These are phyloP conservation scores for Discostella stelligera DNA, from an alignment of 352 stramenopile species.

Conservation along the genomic window DNA sequence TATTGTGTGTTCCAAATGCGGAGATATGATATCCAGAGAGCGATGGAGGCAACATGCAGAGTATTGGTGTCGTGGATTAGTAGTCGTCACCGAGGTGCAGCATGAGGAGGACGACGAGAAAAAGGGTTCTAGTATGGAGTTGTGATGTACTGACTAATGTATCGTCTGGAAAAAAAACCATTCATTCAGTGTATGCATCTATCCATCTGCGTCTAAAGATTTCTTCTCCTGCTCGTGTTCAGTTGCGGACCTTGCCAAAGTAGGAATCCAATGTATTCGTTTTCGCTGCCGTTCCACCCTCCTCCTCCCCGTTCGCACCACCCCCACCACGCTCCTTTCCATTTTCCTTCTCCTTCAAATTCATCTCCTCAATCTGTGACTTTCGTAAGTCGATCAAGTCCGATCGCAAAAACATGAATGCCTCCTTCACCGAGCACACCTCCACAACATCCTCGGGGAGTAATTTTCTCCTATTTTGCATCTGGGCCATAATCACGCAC, in stretches of 20 bases:
- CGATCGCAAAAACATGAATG: constrained; percentile 71
- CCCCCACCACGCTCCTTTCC: constrained; percentile 11
- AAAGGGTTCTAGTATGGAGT: constrained; percentile 16
- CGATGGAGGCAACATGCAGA: constrained; percentile 40
- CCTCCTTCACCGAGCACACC: constrained; percentile 64
- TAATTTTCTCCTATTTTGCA: constrained; percentile 75
- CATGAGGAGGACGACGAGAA: constrained; percentile 5
- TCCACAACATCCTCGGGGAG: constrained; percentile 68
- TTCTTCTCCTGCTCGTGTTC: background rate
- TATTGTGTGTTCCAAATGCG: constrained; percentile 50
- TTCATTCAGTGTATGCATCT: background rate
- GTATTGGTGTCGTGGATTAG: constrained; percentile 40
- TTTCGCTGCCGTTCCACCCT: background rate
- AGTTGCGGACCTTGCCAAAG: constrained; percentile 23
- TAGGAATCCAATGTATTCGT: constrained; percentile 32
- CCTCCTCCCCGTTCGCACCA: background rate
- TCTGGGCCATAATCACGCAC: constrained; percentile 71
- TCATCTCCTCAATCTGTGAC: constrained; percentile 35
- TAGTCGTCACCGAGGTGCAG: background rate
- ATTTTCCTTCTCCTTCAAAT: constrained; percentile 38
- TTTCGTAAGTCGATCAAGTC: constrained; percentile 66
- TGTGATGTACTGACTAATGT: background rate
- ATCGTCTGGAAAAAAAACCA: background rate
- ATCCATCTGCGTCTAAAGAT: background rate
- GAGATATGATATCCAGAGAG: constrained; percentile 43